Evolutionary conservation across 176 grass and related monocot species (phyloP).

Genomic region (Rhynchospora tenuis): DNA sequence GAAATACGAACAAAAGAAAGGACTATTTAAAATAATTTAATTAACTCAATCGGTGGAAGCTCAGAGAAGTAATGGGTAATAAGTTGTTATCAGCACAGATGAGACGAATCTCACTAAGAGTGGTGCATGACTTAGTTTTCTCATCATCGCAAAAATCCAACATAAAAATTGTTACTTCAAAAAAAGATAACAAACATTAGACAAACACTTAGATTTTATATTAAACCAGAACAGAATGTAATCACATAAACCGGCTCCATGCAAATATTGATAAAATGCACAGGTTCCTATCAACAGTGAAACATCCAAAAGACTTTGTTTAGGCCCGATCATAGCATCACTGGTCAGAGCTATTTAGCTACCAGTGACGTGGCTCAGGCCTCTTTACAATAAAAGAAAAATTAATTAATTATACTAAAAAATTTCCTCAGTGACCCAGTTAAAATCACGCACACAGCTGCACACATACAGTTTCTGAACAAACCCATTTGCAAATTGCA

Average conservation of each 20-base stretch:
- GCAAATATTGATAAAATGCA: conserved; percentile 36
- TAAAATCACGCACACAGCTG: conserved; percentile 81
- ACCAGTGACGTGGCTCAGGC: conserved; percentile 61
- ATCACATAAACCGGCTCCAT: conserved; percentile 83
- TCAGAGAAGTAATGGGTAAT: conserved; percentile 2
- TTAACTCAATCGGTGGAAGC: background rate
- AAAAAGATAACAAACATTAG: background rate
- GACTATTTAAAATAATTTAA: background rate
- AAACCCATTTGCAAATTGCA: background rate
- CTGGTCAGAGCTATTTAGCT: conserved; percentile 48
- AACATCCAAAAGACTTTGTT: conserved; percentile 22
- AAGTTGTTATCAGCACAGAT: background rate
- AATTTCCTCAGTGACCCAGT: conserved; percentile 65
- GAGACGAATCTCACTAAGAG: conserved; percentile 12
- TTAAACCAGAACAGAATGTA: conserved; percentile 17
- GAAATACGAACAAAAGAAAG: too few species aligned
- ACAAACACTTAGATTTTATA: background rate
- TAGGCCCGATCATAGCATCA: conserved; percentile 70
- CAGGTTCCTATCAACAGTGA: conserved; percentile 93
- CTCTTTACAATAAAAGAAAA: background rate
- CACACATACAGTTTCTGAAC: conserved; percentile 1
- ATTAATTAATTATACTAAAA: background rate
- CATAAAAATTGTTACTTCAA: background rate
- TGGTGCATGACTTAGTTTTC: conserved; percentile 52
- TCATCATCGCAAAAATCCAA: conserved; percentile 26